Evolutionary conservation across 352 stramenopile species (phyloP).

Genomic region (Pythium aquatile): DNA sequence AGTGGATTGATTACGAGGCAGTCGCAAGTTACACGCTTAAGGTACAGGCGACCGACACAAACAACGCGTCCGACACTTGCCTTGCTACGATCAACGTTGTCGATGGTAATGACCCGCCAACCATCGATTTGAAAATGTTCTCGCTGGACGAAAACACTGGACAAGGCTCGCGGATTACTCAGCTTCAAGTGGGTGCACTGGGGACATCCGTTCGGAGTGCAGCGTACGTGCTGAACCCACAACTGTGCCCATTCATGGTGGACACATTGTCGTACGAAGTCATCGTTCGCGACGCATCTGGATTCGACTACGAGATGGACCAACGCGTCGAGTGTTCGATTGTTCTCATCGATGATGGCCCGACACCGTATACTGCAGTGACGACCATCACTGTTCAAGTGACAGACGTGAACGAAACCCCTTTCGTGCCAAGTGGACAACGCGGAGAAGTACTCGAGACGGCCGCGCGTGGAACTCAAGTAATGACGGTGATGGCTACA

Average conservation of each 20-base stretch:
- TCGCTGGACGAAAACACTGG: constrained; percentile 21
- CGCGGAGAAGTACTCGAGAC: constrained; percentile 24
- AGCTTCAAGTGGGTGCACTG: background rate
- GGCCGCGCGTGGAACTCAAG: constrained; percentile 11
- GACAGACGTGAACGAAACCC: constrained; percentile 27
- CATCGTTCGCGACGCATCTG: constrained; percentile 13
- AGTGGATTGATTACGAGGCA: constrained; percentile 32
- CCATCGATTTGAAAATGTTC: background rate
- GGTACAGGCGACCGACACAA: constrained; percentile 8
- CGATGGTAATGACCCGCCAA: constrained; percentile 25
- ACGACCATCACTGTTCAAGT: constrained; percentile 17
- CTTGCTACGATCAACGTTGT: constrained; percentile 1
- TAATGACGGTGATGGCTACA: constrained; percentile 17
- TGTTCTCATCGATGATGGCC: constrained; percentile 20
- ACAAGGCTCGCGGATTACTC: constrained; percentile 22
- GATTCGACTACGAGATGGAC: constrained; percentile 29
- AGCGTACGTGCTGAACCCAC: constrained; percentile 19
- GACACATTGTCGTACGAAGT: constrained; percentile 18
- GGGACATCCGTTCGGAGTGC: constrained; percentile 20
- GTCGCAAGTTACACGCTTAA: constrained; percentile 1
- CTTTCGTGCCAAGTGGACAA: constrained; percentile 16
- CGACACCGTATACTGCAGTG: constrained; percentile 10
- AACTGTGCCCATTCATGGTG: constrained; percentile 26
- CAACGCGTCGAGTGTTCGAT: constrained; percentile 13
- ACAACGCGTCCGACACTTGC: constrained; percentile 13